A percentile compares a stretch with the other conserved stretches of the same genome.
These are phyloP conservation scores for Cyberlindnera galapagoensis DNA, from an alignment of 805 yeast genomes.

Conservation along the genomic window DNA sequence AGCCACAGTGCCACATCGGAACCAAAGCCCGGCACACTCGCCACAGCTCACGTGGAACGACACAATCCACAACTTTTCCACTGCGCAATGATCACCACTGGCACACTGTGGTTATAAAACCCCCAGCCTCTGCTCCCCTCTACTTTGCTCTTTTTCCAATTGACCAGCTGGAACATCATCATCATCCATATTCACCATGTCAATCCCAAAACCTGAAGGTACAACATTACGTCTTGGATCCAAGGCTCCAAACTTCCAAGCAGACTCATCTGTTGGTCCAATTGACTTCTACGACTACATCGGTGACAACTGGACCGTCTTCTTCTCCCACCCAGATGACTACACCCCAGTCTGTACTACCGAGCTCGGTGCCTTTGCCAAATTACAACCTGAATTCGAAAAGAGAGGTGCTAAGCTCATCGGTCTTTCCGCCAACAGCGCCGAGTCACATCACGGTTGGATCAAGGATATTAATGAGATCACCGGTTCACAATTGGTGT, in stretches of 20 bases:
- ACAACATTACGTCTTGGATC: conserved; percentile 47
- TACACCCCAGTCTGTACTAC: conserved; percentile 79
- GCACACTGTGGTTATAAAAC: no score
- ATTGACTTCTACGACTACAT: conserved; percentile 58
- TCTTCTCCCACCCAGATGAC: conserved; percentile 74
- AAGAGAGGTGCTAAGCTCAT: conserved; percentile 59
- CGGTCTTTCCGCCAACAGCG: conserved; percentile 61
- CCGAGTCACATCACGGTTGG: conserved; percentile 60
- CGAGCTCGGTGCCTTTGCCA: conserved; percentile 70
- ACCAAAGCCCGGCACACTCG: not conserved
- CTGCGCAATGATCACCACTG: no score
- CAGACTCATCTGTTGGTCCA: conserved; percentile 57
- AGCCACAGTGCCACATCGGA: not conserved
- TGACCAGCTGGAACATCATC: no score
- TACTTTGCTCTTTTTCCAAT: no score
- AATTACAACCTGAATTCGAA: conserved; percentile 61
- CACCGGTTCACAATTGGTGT: conserved; percentile 48
- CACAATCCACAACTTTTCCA: no score
- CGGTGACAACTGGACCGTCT: conserved; percentile 57
- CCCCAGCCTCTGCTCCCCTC: no score
- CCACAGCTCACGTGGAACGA: not conserved
- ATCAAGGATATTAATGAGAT: conserved; percentile 66
- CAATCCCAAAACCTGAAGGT: conserved; percentile 34
- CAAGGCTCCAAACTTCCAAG: conserved; percentile 61
- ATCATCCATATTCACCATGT: conserved; percentile 41